A percentile compares a stretch with the other conserved stretches of the same genome.
Evolutionary conservation across 768 basidiomycete genomes (phyloP).

Genomic region (Mycena rebaudengoi): DNA sequence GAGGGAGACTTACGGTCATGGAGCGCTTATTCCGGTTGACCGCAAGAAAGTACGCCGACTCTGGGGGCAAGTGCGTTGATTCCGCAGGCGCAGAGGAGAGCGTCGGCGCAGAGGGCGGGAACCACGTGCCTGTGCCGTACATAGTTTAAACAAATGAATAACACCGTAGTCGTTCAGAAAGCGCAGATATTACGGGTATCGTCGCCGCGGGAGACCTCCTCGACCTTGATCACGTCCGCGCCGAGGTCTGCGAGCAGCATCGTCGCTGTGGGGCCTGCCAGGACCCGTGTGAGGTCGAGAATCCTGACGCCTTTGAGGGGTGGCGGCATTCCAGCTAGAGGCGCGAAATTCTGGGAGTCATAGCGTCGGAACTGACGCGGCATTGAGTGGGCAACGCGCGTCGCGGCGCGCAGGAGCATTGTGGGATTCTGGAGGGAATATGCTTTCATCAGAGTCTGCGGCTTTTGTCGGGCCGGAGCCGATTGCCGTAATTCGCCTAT

Average conservation of each 20-base stretch:
- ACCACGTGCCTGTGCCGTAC: slow-evolving; percentile 64
- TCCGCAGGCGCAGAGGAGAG: slow-evolving; percentile 57
- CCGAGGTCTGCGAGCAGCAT: slow-evolving; percentile 94
- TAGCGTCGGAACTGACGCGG: slow-evolving; percentile 17
- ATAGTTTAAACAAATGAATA: background rate
- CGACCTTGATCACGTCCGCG: slow-evolving; percentile 94
- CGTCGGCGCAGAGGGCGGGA: slow-evolving; percentile 66
- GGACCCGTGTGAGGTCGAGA: slow-evolving; percentile 89
- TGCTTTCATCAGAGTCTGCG: too few relatives aligned
- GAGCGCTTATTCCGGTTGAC: slow-evolving; percentile 91
- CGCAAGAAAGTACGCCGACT: slow-evolving; percentile 92
- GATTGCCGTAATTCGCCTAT: too few relatives aligned
- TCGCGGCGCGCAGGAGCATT: too few relatives aligned
- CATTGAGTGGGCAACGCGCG: too few relatives aligned
- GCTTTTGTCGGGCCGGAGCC: too few relatives aligned
- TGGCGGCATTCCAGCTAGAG: slow-evolving; percentile 65
- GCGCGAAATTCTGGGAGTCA: slow-evolving; percentile 12
- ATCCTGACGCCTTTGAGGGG: slow-evolving; percentile 84
- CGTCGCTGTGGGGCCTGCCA: slow-evolving; percentile 93
- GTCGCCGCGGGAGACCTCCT: slow-evolving; percentile 82
- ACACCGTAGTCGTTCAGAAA: slow-evolving; percentile 2
- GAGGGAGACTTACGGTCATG: slow-evolving; percentile 63
- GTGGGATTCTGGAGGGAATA: too few relatives aligned
- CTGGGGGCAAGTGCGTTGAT: slow-evolving; percentile 77
- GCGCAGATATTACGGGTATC: slow-evolving; percentile 74